A percentile compares a stretch with the other conserved stretches of the same genome.
Evolutionary conservation across 306 rosid genomes (phyloP).

Genomic region (Inga leiocalycina): DNA sequence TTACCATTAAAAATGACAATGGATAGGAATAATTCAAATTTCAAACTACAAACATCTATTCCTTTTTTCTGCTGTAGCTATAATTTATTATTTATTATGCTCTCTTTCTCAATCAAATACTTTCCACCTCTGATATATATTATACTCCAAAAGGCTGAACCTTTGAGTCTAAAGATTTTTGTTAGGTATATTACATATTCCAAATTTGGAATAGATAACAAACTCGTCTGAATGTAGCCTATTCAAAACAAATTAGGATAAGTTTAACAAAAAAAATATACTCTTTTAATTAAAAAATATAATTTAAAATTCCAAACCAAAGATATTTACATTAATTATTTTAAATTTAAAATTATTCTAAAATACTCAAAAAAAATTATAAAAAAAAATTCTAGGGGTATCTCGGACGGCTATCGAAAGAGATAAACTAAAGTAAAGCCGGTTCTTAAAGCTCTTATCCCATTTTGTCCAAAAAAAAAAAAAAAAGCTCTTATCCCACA

Average conservation of each 20-base stretch:
- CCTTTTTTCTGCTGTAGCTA: neutral
- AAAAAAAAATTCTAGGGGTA: constrained; percentile 22
- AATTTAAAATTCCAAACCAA: neutral
- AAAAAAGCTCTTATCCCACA: constrained; percentile 26
- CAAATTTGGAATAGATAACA: neutral
- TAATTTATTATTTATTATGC: neutral
- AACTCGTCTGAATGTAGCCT: neutral
- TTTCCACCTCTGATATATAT: constrained; percentile 8
- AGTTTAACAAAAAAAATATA: neutral
- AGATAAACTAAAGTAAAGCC: constrained; percentile 31
- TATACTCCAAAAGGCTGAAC: constrained; percentile 40
- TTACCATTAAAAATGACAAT: neutral
- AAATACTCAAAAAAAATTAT: neutral
- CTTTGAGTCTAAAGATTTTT: neutral
- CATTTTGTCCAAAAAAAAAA: too few relatives aligned
- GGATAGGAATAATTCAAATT: neutral
- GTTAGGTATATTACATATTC: neutral
- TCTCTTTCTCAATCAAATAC: constrained; percentile 29
- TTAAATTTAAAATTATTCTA: neutral
- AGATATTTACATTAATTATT: neutral
- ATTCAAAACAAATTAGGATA: neutral
- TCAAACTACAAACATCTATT: neutral
- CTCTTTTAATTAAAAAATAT: neutral
- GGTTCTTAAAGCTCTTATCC: constrained; percentile 36
- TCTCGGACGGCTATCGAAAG: constrained; percentile 24